Conservation (phyloP, 2,329 filamentous ascomycete genomes). For the Taxawa tesnikishii region DNA sequence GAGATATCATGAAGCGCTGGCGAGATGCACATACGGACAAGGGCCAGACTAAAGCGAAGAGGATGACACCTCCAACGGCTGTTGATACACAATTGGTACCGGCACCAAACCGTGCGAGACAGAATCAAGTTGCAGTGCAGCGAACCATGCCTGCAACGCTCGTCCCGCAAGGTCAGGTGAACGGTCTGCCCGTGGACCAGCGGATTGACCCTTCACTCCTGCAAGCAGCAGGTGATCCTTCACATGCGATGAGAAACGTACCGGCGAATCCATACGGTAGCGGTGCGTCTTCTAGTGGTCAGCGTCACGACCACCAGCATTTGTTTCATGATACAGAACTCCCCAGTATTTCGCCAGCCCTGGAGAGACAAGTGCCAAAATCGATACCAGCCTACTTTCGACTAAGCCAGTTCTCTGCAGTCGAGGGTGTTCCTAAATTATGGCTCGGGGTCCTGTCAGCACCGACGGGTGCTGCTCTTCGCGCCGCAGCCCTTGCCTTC, state of each 20-base stretch:
- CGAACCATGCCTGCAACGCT: constrained; percentile 5
- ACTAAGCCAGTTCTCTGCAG: constrained; percentile 51
- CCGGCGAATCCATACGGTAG: background rate
- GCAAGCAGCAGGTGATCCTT: constrained; percentile 41
- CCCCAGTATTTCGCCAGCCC: too few relatives aligned
- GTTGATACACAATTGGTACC: constrained; percentile 32
- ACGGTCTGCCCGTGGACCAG: too few relatives aligned
- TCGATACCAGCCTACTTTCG: constrained; percentile 53
- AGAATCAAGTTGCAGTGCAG: constrained; percentile 5
- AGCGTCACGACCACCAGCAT: too few relatives aligned
- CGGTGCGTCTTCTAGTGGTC: too few relatives aligned
- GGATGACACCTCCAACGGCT: constrained; percentile 19
- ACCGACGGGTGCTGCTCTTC: constrained; percentile 49
- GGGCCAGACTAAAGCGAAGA: constrained; percentile 15
- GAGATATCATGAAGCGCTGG: constrained; percentile 66
- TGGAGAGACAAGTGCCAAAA: too few relatives aligned
- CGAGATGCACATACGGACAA: constrained; percentile 49
- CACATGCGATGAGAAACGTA: constrained; percentile 18
- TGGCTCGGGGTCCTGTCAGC: constrained; percentile 55
- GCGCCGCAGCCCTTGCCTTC: constrained; percentile 47
- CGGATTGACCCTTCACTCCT: constrained; percentile 54
- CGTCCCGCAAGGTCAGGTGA: background rate
- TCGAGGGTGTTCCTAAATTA: constrained; percentile 36
- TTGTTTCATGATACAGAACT: too few relatives aligned
- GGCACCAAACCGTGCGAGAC: constrained; percentile 15